Evolutionary conservation across 2,329 filamentous ascomycete species (phyloP), one percentile per base, ranked within the genome.

Genomic region (Ophiostoma perfectum): DNA sequence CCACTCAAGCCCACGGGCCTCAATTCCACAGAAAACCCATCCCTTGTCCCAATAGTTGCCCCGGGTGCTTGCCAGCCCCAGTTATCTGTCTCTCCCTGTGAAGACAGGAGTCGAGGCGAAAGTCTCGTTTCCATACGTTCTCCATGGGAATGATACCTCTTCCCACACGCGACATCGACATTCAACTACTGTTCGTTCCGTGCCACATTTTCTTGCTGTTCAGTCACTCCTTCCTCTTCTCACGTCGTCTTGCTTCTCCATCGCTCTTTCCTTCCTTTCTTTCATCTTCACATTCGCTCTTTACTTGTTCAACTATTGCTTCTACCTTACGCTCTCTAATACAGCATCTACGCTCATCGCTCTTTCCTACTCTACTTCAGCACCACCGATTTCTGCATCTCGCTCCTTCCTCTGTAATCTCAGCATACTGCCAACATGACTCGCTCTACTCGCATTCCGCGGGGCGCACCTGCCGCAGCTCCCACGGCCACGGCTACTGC

Each of bases 11-110:
- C 11, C 63, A 64, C n/a, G 63, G 63, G 63, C 63, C 63, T 64
- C 63, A 42, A 47, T 38, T 47, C 42, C 63, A 64, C 63, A 27
- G 42, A 38, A 55, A 55, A 55, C 18, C 18, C n/a, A n/a, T 55
- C 62, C 62, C 62, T 64, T 27, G 62, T 44, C 62, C 62, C 62
- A 64, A 64, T 64, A 44, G 63, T 64, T 64, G 63, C 63, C 63
- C 41, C 63, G 63, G 62, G 63, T 64, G 63, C 63, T 36, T 45
- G n/a, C 41, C 9, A n/a, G 63, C 63, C 63, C 63, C 63, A 47
- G 9, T 64, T 45, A 45, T 44, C 7, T 64, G 14, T 27, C 41
- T 64, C 63, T 27, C 41, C 42, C 60, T 64, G n/a, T 64, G 39
- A 42, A 44, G 42, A 64, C 14, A 63, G 39, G 60, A 42, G 38